Base-by-base conservation (phyloP, 2,329 filamentous ascomycete species). In the Boeremia exigua region DNA sequence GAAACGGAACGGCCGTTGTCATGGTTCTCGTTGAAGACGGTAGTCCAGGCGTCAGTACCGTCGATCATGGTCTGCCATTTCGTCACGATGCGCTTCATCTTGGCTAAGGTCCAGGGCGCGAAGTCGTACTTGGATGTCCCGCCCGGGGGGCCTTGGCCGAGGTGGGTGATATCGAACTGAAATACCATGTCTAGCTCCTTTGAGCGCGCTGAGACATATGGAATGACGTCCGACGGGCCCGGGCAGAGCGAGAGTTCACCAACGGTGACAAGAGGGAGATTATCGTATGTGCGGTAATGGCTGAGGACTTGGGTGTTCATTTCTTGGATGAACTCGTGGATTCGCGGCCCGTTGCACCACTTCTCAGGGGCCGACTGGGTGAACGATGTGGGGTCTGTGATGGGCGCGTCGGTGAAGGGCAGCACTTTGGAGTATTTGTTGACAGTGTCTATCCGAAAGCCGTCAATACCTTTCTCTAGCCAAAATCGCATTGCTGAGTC, bases 21-120 rank as follows among this genome's bases (percentile, higher is more conserved):
- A 68, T 88, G 86, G 62, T 88, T 88, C 65, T 88, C 86, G 50
- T 84, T 78, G 65, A 87, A 89, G 0, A 81, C 78, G 0, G 85
- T 86, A 0, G 82, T 82, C 81, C 81, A 83, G 6, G 77, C 80
- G 44, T 81, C 77, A 1, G 70, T 75, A 19, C 79, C 78, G 28
- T 79, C 73, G 76, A 84, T 81, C 12, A 79, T 73, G 0, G 67
- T 70, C 64, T 84, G 82, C 77, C 80, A 82, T 28, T 77, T 76
- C 23, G 60, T 66, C 28, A 79, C 72, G 40, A 77, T 77, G 15
- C 65, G 56, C 59, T 77, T 77, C 65, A 80, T 74, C 36, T 78
- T 73, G n/a, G 70, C 73, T 14, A 78, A 63, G 38, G 73, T 71
- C 79, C 79, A 83, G 1, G 50, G 49, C 0, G 64, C 37, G 28